Evolutionary conservation across 768 basidiomycete species (phyloP).

Genomic region (Naganishia kalamii): DNA sequence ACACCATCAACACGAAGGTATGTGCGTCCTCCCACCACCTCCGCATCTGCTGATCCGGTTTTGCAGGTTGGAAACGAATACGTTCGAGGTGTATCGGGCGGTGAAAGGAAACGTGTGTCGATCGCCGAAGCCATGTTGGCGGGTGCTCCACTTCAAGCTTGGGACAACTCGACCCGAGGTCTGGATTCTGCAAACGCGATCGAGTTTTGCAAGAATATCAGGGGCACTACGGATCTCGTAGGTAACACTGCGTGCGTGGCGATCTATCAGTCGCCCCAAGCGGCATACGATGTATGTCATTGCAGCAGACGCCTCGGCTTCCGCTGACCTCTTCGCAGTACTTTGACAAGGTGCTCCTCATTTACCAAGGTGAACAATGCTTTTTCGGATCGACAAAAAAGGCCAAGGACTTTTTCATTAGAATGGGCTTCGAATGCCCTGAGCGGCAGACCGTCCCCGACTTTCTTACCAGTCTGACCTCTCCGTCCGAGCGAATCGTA

Average conservation of each 20-base stretch:
- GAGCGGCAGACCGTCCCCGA: conserved; percentile 26
- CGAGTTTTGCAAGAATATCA: conserved; percentile 52
- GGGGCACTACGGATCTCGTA: conserved; percentile 49
- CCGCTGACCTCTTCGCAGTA: conserved; percentile 23
- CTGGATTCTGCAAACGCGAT: conserved; percentile 49
- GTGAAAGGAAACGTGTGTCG: conserved; percentile 51
- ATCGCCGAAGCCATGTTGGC: conserved; percentile 56
- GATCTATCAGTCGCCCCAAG: conserved; percentile 51
- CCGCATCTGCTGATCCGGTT: no score
- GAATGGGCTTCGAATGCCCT: conserved; percentile 23
- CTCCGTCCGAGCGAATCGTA: conserved; percentile 19
- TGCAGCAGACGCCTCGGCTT: no score
- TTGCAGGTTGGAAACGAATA: conserved; percentile 47
- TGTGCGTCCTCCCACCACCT: no score
- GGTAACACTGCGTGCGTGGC: conserved; percentile 50
- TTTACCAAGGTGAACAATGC: conserved; percentile 24
- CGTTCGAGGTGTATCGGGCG: conserved; percentile 50
- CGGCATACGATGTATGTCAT: conserved; percentile 48
- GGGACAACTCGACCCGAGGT: conserved; percentile 58
- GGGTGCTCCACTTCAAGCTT: conserved; percentile 59
- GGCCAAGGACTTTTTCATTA: conserved; percentile 25
- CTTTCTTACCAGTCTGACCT: conserved; percentile 24
- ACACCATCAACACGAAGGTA: conserved; percentile 60
- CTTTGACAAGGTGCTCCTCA: conserved; percentile 31
- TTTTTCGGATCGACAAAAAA: conserved; percentile 24